Evolutionary conservation across 2,329 filamentous ascomycete species (phyloP).

Genomic region (Aspergillus novoparasiticus): DNA sequence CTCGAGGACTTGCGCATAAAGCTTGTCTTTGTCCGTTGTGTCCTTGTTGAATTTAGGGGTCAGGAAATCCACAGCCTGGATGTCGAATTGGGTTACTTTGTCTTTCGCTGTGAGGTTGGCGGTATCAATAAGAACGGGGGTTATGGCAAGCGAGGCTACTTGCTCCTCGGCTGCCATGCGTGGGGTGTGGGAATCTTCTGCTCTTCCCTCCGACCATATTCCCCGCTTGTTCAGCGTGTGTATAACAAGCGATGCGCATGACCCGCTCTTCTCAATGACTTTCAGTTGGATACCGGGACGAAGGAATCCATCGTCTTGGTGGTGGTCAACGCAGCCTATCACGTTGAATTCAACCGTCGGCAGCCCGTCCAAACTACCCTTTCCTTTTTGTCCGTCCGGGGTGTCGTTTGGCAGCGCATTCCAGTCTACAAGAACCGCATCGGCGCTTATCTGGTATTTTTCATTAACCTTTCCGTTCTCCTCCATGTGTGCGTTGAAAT

Average conservation of each 20-base stretch:
- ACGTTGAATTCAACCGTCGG: slow-evolving; percentile 48
- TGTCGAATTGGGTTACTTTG: slow-evolving; percentile 50
- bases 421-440: slow-evolving; percentile 48
- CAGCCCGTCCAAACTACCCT: slow-evolving; percentile 52
- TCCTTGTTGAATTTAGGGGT: slow-evolving; percentile 3
- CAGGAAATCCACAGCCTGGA: background rate
- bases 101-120: slow-evolving; percentile 47
- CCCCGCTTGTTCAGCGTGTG: slow-evolving; percentile 52
- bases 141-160: slow-evolving; percentile 42
- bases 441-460: slow-evolving; percentile 15
- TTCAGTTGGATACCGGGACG: slow-evolving; percentile 49
- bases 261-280: slow-evolving; percentile 58
- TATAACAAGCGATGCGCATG: slow-evolving; percentile 61
- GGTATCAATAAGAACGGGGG: slow-evolving; percentile 49
- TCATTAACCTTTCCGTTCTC: slow-evolving; percentile 4
- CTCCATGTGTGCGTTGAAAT: slow-evolving; percentile 33
- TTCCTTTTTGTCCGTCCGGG: slow-evolving; percentile 47
- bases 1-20: slow-evolving; percentile 54
- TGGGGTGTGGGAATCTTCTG: slow-evolving; percentile 33
- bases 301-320: slow-evolving; percentile 60
- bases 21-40: slow-evolving; percentile 29
- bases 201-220: slow-evolving; percentile 37
- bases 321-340: slow-evolving; percentile 63
- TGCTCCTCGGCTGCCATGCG: slow-evolving; percentile 40
- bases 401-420: slow-evolving; percentile 47